Conservation (phyloP, 768 basidiomycete genomes). For the Brasilioporus rufonigricans region DNA sequence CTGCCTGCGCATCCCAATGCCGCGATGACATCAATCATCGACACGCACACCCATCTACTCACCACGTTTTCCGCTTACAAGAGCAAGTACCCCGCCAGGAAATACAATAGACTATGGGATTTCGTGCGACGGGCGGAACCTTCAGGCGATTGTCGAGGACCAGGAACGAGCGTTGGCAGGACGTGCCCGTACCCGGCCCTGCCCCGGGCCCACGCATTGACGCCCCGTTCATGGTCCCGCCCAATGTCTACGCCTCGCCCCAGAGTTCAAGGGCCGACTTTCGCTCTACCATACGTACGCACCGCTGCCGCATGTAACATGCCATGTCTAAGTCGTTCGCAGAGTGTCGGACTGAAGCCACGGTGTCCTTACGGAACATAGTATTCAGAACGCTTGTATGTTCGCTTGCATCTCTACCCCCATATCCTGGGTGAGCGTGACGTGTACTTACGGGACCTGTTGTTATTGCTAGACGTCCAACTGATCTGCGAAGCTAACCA, state of each 20-base stretch:
- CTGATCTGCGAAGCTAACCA: conserved; percentile 83
- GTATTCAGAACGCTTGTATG: conserved; percentile 92
- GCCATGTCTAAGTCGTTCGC: conserved; percentile 77
- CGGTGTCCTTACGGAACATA: conserved; percentile 84
- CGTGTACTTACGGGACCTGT: neutral
- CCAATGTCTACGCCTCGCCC: conserved; percentile 63
- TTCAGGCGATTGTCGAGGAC: conserved; percentile 78
- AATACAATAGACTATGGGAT: conserved; percentile 56
- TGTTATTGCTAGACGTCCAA: conserved; percentile 52
- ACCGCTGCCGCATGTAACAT: conserved; percentile 47
- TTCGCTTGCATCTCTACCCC: conserved; percentile 15
- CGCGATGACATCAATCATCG: conserved; percentile 45
- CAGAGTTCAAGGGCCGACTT: conserved; percentile 53
- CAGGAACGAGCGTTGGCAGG: conserved; percentile 66
- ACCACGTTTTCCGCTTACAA: conserved; percentile 68
- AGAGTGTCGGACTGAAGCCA: conserved; percentile 94
- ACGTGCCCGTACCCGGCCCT: conserved; percentile 46
- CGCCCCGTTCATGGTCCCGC: conserved; percentile 84
- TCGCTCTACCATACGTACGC: conserved; percentile 67
- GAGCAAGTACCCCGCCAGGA: conserved; percentile 56
- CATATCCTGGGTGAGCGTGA: neutral
- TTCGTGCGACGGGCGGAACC: conserved; percentile 59
- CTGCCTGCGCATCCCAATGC: conserved; percentile 29
- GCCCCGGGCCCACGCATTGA: conserved; percentile 48
- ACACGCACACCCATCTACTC: conserved; percentile 85